Base-by-base conservation (phyloP, 176 grass and related monocot species). In the Carex littledalei region DNA sequence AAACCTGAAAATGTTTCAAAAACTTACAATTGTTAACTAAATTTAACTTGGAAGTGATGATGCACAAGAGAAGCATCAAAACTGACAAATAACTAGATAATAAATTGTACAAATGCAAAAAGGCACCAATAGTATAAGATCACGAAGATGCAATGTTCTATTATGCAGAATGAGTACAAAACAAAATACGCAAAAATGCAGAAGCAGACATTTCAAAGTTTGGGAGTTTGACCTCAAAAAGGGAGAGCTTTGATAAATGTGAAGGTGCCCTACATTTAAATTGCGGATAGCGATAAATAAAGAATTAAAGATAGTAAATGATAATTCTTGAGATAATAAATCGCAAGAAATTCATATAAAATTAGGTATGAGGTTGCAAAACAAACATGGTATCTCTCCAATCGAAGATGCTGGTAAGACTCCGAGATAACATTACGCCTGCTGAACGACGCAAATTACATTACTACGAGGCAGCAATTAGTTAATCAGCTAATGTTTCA, bases 301-400 rank as follows among this genome's bases (percentile, higher is more conserved):
- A 73, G 87, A 85, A 90, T 86, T 18, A 72, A 86, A 73, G 87
- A 85, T 90, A 88, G 91, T 84, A 94, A 91, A 90, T 73, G 73
- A 62, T 57, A 87, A 95, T 92, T 94, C 88, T 90, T 90, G 84
- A 84, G 70, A 90, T 84, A 66, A 84, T 61, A 87, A 81, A 88
- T 94, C 90, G 88, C 86, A 92, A 85, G 89, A 87, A 97, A 86
- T 84, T 87, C 47, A 79, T 85, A 86, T 69, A 79, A 90, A 85
- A 88, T 81, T 86, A 90, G 90, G 65, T 88, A 78, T 87, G 91
- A 91, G 91, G 88, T 78, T 85, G 93, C 91, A 99, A 93, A 94
- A 98, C 95, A 94, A 95, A 94, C 91, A 90, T 89, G 90, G 88
- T 90, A 90, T 94, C 84, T 95, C 93, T 92, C 96, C 96, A 90